Evolutionary conservation across 2,329 filamentous ascomycete genomes (phyloP), one percentile per base, ranked within the genome.

Genomic region (Ophidiomyces ophidiicola): DNA sequence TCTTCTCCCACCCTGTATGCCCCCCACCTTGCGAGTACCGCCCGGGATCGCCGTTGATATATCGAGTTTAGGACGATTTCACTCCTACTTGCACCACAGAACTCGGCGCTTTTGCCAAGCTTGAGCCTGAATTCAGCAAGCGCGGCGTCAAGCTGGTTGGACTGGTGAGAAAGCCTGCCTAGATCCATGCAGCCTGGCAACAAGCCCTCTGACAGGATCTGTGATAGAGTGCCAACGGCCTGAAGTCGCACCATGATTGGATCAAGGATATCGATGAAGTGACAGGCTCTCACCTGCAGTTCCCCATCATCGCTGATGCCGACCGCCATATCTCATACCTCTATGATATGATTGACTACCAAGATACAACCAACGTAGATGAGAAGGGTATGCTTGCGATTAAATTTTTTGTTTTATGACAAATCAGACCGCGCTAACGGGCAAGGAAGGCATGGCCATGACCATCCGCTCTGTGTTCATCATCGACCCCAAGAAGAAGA

Each of bases 71-170:
- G 55, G 60, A 61, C 54, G 87, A 94, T 65, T 94, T 83, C 71
- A 94, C 87, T 1, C 87, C 87, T 39, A 87, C 94, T 44, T 94
- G 87, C 73, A 94, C 87, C 48, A 94, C 86, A 39, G 87, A 94
- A 69, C 80, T 94, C 46, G 87, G 86, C 47, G 86, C 86, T 44
- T 92, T 94, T 55, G 82, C 86, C 52, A 90, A 87, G 67, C 72
- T 94, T 47, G 78, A 85, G 68, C 75, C 78, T 53, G 85, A 94
- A 64, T 94, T 94, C 65, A 73, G 77, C 55, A 84, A 82, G 70
- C 78, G 86, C 47, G 78, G 77, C 48, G 83, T 88, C 54, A 92
- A 94, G 75, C 78, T 94, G 66, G 88, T 94, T 54, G 87, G 87
- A 34, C 72, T 94, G 50, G 68, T 71, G 53, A 32, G 61, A 24